Evolutionary conservation across 129 eudicot species (phyloP), one percentile per base, ranked within the genome.

Genomic region (Flaveria trinervia): DNA sequence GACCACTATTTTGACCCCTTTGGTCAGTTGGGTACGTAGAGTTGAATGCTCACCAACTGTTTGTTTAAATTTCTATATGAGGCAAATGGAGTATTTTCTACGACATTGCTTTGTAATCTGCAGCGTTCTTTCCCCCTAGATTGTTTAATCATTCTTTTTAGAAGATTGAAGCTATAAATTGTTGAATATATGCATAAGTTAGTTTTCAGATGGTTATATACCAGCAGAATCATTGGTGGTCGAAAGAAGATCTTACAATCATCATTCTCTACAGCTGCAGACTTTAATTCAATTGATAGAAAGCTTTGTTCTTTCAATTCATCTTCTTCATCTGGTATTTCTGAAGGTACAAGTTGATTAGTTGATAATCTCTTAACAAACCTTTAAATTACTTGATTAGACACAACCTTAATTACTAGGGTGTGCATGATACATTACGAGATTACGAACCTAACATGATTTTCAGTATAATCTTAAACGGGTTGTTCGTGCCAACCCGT

Each of bases 181-280:
- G 41, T 36, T 20, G 51, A 20, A n/a, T 14, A 30, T 0, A 79
- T 79, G 77, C 7, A 71, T 20, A 23, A 22, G 33, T 79, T 62
- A 13, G 30, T 36, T 16, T 61, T 70, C 56, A 16, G 15, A 71
- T 71, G 18, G 2, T 1, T 59, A 15, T 61, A 49, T 57, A 69
- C 18, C 11, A 16, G 22, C 55, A 14, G 15, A 10, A 52, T 68
- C 51, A 5, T 17, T 22, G 56, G 67, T 9, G 28, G 46, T 50
- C 43, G 6, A 60, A 66, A 44, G 55, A 71, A 48, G 67, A 79
- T 71, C 26, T 61, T 33, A 33, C 20, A 50, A 36, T 50, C 67
- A 49, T 61, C 72, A 20, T 33, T 71, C 8, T 41, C 13, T 36
- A 56, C 61, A 44, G 1, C 41, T 36, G 41, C 46, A 49, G 66